phyloP scores from a whole-genome alignment of 1,284 basidiomycete genomes.

The Ceratobasidium theobromae region DNA sequence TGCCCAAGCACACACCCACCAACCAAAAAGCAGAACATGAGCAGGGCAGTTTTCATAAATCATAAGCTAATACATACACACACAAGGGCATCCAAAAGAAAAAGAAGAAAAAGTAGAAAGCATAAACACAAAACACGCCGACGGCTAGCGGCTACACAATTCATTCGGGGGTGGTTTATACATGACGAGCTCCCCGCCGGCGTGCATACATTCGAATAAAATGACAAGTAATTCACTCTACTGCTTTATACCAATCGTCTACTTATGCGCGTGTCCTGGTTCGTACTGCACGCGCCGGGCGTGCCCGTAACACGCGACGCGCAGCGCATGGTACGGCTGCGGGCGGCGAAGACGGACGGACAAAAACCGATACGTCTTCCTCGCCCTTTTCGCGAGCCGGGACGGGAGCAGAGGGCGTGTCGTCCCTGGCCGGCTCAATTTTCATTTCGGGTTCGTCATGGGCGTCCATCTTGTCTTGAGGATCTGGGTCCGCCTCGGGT shows the following conservation, averaged over 20 bases:
- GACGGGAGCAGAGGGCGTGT: conserved; percentile 10
- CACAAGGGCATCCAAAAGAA: neutral
- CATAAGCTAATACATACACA: too few relatives aligned
- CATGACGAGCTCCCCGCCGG: conserved; percentile 11
- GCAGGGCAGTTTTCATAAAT: too few relatives aligned
- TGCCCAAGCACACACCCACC: neutral
- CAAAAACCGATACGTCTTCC: conserved; percentile 19
- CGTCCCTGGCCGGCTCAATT: neutral
- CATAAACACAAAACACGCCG: conserved; percentile 22
- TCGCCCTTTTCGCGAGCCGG: conserved; percentile 21
- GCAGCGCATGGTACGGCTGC: conserved; percentile 19
- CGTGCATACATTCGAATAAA: conserved; percentile 23
- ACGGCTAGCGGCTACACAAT: neutral
- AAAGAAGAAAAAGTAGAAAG: neutral
- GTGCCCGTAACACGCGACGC: conserved; percentile 26
- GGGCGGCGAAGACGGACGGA: conserved; percentile 27
- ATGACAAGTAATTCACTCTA: neutral
- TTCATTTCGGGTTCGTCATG: neutral
- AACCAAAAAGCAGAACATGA: neutral
- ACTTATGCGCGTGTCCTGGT: conserved; percentile 27
- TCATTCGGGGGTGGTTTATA: neutral
- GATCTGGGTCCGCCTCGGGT: neutral
- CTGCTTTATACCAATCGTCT: neutral
- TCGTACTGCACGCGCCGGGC: conserved; percentile 21
- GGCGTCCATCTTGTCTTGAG: neutral